Evolutionary conservation across 1,284 basidiomycete genomes (phyloP).

Genomic region (Rhodotorula sp.): DNA sequence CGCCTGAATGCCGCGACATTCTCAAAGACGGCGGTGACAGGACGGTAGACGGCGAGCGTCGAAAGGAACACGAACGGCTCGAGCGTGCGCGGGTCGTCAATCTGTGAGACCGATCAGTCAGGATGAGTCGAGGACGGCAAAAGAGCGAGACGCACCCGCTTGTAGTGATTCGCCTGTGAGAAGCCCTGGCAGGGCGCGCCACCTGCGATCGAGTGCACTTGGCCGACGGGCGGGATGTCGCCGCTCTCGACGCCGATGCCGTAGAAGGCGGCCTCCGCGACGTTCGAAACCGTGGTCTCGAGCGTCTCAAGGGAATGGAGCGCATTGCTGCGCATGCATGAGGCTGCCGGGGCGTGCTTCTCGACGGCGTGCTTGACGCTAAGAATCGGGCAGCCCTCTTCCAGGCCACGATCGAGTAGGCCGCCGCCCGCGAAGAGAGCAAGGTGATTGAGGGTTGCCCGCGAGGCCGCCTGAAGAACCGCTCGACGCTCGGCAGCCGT

Average conservation of each 20-base stretch:
- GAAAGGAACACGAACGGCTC: slow-evolving; percentile 18
- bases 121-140: neutral
- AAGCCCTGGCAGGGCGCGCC: slow-evolving; percentile 20
- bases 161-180: slow-evolving; percentile 4
- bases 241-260: no score
- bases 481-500: no score
- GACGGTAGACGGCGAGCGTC: neutral
- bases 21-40: slow-evolving; percentile 1
- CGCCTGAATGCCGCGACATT: slow-evolving; percentile 14
- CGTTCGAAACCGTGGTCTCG: neutral
- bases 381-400: neutral
- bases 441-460: neutral
- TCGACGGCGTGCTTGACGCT: slow-evolving; percentile 1
- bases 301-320: neutral
- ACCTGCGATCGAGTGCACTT: neutral
- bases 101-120: neutral
- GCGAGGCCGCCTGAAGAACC: neutral
- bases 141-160: neutral
- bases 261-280: neutral
- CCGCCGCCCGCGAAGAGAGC: slow-evolving; percentile 14
- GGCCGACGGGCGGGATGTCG: neutral
- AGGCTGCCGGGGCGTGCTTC: slow-evolving; percentile 1
- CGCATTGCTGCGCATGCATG: neutral
- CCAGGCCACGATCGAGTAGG: slow-evolving; percentile 2
- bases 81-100: neutral